Evolutionary conservation across 2,329 filamentous ascomycete species (phyloP), one percentile per base, ranked within the genome.

Genomic region (Aspergillus amoenus): DNA sequence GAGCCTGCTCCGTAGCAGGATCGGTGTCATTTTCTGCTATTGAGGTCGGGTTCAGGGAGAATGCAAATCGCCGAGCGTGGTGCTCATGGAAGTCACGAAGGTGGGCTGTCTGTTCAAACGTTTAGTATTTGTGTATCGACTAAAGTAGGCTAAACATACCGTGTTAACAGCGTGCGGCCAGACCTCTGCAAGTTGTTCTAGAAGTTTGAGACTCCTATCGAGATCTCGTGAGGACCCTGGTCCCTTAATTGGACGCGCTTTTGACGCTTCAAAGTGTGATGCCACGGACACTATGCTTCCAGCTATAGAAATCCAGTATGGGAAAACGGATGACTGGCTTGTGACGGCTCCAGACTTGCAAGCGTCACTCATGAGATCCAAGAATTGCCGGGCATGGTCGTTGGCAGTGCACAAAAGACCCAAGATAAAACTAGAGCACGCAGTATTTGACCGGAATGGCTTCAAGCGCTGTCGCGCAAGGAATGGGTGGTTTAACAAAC

Each of bases 401-500:
- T 44, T 22, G 18, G 18, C 42, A 11, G 17, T 44, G 5, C 27
- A 11, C 17, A 44, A 22, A 15, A 24, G 18, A 24, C 21, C 13
- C 12, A 21, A 13, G 13, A 13, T 44, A 13, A 44, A 44, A 7
- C 11, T 27, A 11, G 42, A 18, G 5, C 18, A 13, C 11, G 9
- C 18, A 27, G 17, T 2, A 11, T 44, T n/a, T 44, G 18, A 21
- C 4, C 21, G 62, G 34, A 64, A 65, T 2, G 58, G 52, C 24
- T 64, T 62, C 5, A 72, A 60, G 7, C 67, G 60, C 27, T 67
- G 58, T 1, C 64, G 63, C 5, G 75, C 55, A 6, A 73, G 57
- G 52, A 75, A 73, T 0, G 72, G 72, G 52, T 76, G 73, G 55
- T 73, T 65, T 4, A 76, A 56, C 18, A 75, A 58, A 56, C 70